Conservation (phyloP, 257 asterid genomes). For the Nicotiana obtusifolia region DNA sequence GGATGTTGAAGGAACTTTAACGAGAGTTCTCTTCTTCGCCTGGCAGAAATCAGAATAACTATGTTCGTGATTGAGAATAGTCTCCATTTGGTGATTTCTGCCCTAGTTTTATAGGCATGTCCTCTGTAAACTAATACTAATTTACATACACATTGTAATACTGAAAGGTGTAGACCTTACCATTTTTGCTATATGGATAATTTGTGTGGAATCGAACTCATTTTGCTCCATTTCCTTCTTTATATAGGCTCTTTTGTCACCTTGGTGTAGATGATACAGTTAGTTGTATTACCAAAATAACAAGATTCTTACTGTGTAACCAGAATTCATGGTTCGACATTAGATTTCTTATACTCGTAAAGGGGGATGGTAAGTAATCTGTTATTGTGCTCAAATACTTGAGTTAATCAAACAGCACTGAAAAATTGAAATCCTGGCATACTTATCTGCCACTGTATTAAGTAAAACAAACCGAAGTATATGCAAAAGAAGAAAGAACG, state of each 20-base stretch:
- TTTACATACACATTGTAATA: slow-evolving; percentile 22
- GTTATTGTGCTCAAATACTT: too few species aligned
- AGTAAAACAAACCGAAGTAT: too few species aligned
- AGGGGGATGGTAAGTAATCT: too few species aligned
- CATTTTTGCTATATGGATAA: slow-evolving; percentile 29
- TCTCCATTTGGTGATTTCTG: slow-evolving; percentile 14
- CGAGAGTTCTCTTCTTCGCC: slow-evolving; percentile 6
- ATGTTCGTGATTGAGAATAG: slow-evolving; percentile 19
- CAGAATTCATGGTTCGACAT: too few species aligned
- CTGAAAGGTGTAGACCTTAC: slow-evolving; percentile 23
- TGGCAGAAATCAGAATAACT: slow-evolving; percentile 26
- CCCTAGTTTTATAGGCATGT: slow-evolving; percentile 35
- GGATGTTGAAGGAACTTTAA: slow-evolving; percentile 13
- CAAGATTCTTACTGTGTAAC: too few species aligned
- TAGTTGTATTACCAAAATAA: neutral
- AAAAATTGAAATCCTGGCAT: too few species aligned
- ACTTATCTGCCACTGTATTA: too few species aligned
- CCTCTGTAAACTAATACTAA: slow-evolving; percentile 44
- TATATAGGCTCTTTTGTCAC: neutral
- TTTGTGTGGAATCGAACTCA: neutral
- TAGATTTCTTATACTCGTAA: too few species aligned
- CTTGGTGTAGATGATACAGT: neutral
- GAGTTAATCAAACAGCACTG: too few species aligned
- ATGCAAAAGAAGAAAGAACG: too few species aligned
- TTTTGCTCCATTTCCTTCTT: neutral